Base-by-base conservation (phyloP, 139 green algal genomes). In the Chlorella sp. region DNA sequence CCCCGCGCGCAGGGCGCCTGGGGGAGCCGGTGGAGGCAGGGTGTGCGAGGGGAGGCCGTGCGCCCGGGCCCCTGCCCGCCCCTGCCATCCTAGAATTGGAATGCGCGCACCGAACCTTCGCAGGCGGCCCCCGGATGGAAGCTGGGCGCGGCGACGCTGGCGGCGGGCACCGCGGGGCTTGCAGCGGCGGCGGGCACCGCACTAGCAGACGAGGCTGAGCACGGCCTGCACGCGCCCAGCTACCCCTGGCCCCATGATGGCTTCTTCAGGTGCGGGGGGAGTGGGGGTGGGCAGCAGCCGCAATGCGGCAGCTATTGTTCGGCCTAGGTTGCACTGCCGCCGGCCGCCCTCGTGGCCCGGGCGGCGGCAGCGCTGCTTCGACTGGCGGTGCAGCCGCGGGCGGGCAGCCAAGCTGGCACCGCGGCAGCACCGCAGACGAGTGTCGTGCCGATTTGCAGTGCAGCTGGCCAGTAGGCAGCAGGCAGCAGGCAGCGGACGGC, bases 201-300 rank as follows among this genome's bases (percentile, higher is more conserved):
- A 28, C 82, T 93, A 51, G 90, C 92, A 20, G 94, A 97, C 80
- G 95, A 98, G 89, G 95, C 95, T 6, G 96, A 98, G 82, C 96
- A 99, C 75, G 97, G 97, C 0, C 90, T 99, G 77, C 90, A 97
- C 40, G 54, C 96, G 8, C 89, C 96, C 22, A 16, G 89, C 1
- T 99, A 97, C 84, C 94, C 94, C 0, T 99, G 97, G 97, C 85
- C 91, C 0, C 97, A 99, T 86, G 89, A 95, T 36, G 97, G 97
- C 76, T 89, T 95, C 41, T 96, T 99, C 85, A 93, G 77, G 77
- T 83, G 77, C 60, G 6, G 67, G 11, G 6, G 28, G 26, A 28
- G 7, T 36, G 70, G 26, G 7, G 40, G n/a, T 16, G 16, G 34
- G 30, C n/a, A 16, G 44, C 30, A 26, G 32, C n/a, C 22, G 11